Conservation (phyloP, 441 rosid genomes). For the Erodium trifolium region DNA sequence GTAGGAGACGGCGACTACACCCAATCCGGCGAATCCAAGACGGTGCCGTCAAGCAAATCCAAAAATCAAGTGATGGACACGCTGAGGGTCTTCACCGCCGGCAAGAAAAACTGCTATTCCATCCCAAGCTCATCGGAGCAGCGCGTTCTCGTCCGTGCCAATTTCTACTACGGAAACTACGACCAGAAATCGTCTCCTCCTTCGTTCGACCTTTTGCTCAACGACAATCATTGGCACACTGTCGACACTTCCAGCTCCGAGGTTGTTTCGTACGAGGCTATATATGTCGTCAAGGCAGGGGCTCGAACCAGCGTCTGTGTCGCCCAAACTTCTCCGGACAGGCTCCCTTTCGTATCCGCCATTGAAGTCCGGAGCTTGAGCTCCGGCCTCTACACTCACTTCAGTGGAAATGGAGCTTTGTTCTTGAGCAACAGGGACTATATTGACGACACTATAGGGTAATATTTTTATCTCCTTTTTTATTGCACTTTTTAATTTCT, state of each 20-base stretch:
- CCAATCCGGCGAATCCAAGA: background rate
- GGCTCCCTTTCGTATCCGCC: conserved; percentile 42
- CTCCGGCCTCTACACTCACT: conserved; percentile 28
- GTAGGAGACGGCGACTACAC: background rate
- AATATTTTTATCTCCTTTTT: too few relatives aligned
- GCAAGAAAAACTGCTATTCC: background rate
- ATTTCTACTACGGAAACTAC: conserved; percentile 44
- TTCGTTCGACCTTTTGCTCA: conserved; percentile 39
- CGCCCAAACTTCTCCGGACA: conserved; percentile 30
- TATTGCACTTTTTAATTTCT: too few relatives aligned
- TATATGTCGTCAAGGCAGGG: conserved; percentile 21
- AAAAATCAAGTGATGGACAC: background rate
- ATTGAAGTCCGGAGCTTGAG: conserved; percentile 36
- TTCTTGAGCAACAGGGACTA: conserved; percentile 25
- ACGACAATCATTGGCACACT: conserved; percentile 40
- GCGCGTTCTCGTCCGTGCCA: conserved; percentile 32
- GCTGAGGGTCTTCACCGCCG: background rate
- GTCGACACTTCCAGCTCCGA: conserved; percentile 29
- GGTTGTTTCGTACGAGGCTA: conserved; percentile 28
- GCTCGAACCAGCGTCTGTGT: conserved; percentile 33
- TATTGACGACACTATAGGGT: background rate
- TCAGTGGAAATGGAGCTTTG: conserved; percentile 28
- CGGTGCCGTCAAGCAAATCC: background rate
- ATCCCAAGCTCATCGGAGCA: conserved; percentile 13
- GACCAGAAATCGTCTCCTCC: conserved; percentile 41